Base-by-base conservation (phyloP, 1,284 basidiomycete genomes). In the Tylopilus sp. region DNA sequence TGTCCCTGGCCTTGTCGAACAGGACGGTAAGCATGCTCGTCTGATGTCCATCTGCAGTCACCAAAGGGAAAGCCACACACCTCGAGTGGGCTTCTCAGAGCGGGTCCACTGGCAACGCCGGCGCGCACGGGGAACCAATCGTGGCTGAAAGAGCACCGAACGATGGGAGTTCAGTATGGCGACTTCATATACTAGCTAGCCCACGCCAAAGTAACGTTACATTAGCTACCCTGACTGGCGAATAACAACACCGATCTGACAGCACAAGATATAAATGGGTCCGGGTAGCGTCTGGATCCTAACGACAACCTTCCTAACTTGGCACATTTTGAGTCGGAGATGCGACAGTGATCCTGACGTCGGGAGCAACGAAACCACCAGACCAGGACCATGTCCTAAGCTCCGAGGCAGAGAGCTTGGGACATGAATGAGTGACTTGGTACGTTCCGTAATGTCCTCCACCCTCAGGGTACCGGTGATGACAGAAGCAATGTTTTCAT, bases 181-280 rank as follows among this genome's bases (percentile, higher is more conserved):
- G 12, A 19, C 40, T 43, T 43, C 26, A 30, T 19, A 38, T 30
- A 30, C 37, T 12, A 9, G 3, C 7, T 11, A 28, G 12, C 16
- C 13, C 42, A 31, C 12, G 41, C 19, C 18, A 31, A 26, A 12
- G 12, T 48, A 30, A 51, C 51, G 51, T 51, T 35, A 53, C 19
- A 30, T 9, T 10, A 9, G 19, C 34, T 33, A 54, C 34, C 44
- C 44, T 53, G 29, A 25, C 31, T 25, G 18, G 19, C 45, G 10
- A n/a, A n/a, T n/a, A 28, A 37, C 7, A 25, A 9, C 4, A 25
- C n/a, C 28, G 16, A 2, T 31, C 15, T 42, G 29, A 42, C 48
- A 42, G 48, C n/a, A 10, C 15, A 31, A 25, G 23, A 33, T 33
- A 33, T 33, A 33, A 34, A 18, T 34, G 33, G 33, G 26, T 46